Base-by-base conservation (phyloP, 2,329 filamentous ascomycete species). In the Chaetomiaceae sp. region DNA sequence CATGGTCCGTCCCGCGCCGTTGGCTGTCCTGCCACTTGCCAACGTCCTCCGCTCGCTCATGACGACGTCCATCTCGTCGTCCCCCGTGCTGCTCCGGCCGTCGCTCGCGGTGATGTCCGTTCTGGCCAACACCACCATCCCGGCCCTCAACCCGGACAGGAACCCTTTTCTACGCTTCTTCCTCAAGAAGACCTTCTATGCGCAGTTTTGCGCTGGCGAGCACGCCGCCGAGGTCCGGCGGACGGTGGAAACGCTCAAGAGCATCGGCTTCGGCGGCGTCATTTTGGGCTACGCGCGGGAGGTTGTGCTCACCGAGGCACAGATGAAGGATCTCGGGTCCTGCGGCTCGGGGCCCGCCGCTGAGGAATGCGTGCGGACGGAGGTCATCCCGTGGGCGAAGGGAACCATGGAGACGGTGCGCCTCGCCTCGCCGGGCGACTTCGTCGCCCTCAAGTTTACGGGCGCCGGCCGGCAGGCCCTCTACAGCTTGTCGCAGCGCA, bases 201-300 rank as follows among this genome's bases (percentile, higher is more conserved):
- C 82, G 19, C 90, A 96, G 59, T 96, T 95, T 66, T 96, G 90
- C 65, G 88, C 87, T 0, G 90, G 90, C 22, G 85, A 89, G 66
- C 84, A 78, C 39, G 72, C 76, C 0, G 58, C 63, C 1, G 86
- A 95, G 65, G 84, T 94, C 2, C 70, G 72, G 34, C 66, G 63
- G 24, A 89, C 84, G 0, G 78, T 88, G 24, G 61, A 73, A 1
- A 70, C 74, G 2, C 72, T 95, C 9, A 86, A 88, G 64, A 65
- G 71, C 26, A 80, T 91, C 36, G 90, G 90, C 2, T 95, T 88
- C 61, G 79, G 78, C 19, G 90, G 89, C 11, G 86, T 95, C 6
- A 88, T 95, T 45, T 73, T 95, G 38, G 83, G 86, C 41, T 95
- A 94, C 59, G 88, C 88, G 2, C 79, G 77, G 53, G 90, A 95